Percentiles rank a stretch among this genome's conserved stretches.
These are phyloP conservation scores for Lojkania enalia DNA, from an alignment of 2,329 filamentous ascomycete species.

Conservation along the genomic window DNA sequence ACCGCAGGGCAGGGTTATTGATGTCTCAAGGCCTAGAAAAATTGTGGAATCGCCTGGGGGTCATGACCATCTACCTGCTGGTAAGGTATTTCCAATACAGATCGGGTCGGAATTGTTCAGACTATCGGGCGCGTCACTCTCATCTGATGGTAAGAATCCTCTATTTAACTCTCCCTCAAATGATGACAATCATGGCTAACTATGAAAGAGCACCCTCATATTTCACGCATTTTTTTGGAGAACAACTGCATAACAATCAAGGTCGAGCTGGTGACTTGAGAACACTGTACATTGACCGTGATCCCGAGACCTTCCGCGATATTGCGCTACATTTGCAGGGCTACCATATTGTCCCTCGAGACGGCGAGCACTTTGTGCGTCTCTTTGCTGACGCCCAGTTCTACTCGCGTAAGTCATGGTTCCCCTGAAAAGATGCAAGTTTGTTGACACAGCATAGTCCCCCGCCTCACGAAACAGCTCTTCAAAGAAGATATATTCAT, in stretches of 20 bases:
- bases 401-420: constrained; percentile 68
- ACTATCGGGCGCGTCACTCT: constrained; percentile 69
- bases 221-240: constrained; percentile 91
- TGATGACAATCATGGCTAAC: constrained; percentile 46
- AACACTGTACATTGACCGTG: constrained; percentile 93
- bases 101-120: constrained; percentile 71
- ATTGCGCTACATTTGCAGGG: constrained; percentile 89
- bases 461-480: constrained; percentile 84
- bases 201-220: constrained; percentile 82
- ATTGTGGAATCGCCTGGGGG: constrained; percentile 31
- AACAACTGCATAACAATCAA: constrained; percentile 71
- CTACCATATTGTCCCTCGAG: constrained; percentile 80
- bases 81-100: constrained; percentile 73
- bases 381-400: constrained; percentile 95
- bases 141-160: constrained; percentile 66
- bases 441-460: constrained; percentile 59
- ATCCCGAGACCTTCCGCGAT: constrained; percentile 84
- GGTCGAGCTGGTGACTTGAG: constrained; percentile 64
- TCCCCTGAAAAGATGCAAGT: constrained; percentile 6
- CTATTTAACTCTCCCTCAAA: background rate
- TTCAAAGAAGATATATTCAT: constrained; percentile 93
- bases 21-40: constrained; percentile 37
- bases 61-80: constrained; percentile 63
- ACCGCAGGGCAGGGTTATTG: constrained; percentile 37
- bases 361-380: constrained; percentile 86